Evolutionary conservation across 2,329 filamentous ascomycete genomes (phyloP).

Genomic region (Bimuria novae-zelandiae): DNA sequence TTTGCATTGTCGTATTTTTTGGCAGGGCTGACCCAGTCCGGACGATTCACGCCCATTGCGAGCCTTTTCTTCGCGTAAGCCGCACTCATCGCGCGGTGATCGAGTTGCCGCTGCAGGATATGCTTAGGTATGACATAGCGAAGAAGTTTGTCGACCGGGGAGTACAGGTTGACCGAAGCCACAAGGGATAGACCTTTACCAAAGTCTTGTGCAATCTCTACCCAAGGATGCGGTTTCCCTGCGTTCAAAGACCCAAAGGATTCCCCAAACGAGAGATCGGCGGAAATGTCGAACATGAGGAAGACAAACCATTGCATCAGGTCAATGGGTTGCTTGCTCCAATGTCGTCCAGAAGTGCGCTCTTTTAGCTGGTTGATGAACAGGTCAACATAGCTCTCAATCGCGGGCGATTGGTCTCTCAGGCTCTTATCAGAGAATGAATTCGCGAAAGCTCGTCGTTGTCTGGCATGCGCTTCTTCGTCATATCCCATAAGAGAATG

Average conservation of each 20-base stretch:
- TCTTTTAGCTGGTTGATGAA: slow-evolving; percentile 27
- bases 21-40: slow-evolving; percentile 35
- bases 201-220: slow-evolving; percentile 34
- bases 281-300: slow-evolving; percentile 36
- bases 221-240: slow-evolving; percentile 45
- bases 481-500: slow-evolving; percentile 30
- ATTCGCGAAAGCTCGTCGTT: slow-evolving; percentile 31
- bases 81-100: slow-evolving; percentile 30
- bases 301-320: slow-evolving; percentile 24
- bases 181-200: slow-evolving; percentile 39
- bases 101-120: slow-evolving; percentile 24
- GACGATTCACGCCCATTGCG: slow-evolving; percentile 21
- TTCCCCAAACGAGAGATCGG: slow-evolving; percentile 58
- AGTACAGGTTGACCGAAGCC: slow-evolving; percentile 30
- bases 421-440: slow-evolving; percentile 35
- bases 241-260: slow-evolving; percentile 49
- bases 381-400: slow-evolving; percentile 29
- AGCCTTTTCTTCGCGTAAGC: slow-evolving; percentile 31
- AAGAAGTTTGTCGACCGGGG: slow-evolving; percentile 28
- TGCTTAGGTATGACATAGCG: slow-evolving; percentile 30
- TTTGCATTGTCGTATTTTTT: slow-evolving; percentile 30
- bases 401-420: slow-evolving; percentile 27
- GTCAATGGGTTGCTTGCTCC: slow-evolving; percentile 20
- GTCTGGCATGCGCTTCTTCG: slow-evolving; percentile 28
- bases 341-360: neutral